Evolutionary conservation across 148 eudicot genomes (phyloP).

Genomic region (Spergularia bocconei): DNA sequence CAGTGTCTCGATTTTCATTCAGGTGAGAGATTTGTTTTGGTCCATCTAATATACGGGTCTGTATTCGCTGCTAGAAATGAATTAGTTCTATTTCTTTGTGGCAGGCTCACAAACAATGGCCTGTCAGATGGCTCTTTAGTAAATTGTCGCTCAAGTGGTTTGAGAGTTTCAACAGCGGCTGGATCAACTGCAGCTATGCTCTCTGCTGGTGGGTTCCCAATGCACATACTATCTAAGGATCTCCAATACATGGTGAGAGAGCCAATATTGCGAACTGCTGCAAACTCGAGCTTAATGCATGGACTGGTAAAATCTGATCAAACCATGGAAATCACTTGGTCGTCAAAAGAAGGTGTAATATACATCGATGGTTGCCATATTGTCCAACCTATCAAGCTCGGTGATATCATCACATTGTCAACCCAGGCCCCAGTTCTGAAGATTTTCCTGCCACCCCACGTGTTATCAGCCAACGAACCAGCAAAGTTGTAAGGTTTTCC

Average conservation of each 20-base stretch:
- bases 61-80: not conserved
- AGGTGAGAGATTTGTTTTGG: slow-evolving; percentile 35
- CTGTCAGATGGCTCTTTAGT: slow-evolving; percentile 36
- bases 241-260: slow-evolving; percentile 94
- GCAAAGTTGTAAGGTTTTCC: slow-evolving; percentile 22
- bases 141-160: slow-evolving; percentile 77
- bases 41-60: not conserved
- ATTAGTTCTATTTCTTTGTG: not conserved
- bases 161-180: slow-evolving; percentile 85
- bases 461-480: slow-evolving; percentile 15
- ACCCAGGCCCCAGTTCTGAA: slow-evolving; percentile 61
- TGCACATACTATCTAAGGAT: slow-evolving; percentile 79
- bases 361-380: slow-evolving; percentile 77
- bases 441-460: slow-evolving; percentile 56
- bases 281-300: slow-evolving; percentile 48
- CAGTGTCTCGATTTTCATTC: slow-evolving; percentile 86
- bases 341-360: slow-evolving; percentile 54
- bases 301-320: slow-evolving; percentile 53
- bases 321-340: slow-evolving; percentile 59
- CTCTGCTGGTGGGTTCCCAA: slow-evolving; percentile 80
- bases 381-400: slow-evolving; percentile 45
- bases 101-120: slow-evolving; percentile 49
- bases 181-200: slow-evolving; percentile 98
- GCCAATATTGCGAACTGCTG: slow-evolving; percentile 47
- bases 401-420: slow-evolving; percentile 66